Evolutionary conservation across 257 asterid species (phyloP), one percentile per base, ranked within the genome.

Genomic region (Fraxinus americana): DNA sequence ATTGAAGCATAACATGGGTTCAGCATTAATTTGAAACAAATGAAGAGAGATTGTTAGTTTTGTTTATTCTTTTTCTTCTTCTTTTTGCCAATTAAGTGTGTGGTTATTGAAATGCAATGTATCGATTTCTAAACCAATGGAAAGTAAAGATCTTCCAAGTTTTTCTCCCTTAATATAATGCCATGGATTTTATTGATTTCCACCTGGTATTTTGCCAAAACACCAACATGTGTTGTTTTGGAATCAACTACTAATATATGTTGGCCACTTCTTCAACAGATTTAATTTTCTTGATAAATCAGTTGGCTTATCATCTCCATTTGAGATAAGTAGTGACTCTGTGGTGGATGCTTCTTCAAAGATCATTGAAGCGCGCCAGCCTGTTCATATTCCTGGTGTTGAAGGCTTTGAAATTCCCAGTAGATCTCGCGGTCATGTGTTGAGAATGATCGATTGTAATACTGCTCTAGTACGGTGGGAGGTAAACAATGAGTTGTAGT

Each of bases 401-500:
- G 96, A 89, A 87, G 96, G 97, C 78, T 82, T 96, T 86, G 82
- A 85, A 61, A 90, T 96, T 81, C 99, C 99, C 77, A 80, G 88
- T 25, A 85, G 89, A 76, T 84, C 98, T 72, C 86, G 80, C 69
- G 99, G 99, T 81, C 96, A 84, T 82, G 87, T 96, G 82, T 77
- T 96, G 86, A 93, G 91, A 85, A 87, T 91, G 97, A 87, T 93
- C 25, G 85, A 90, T 77, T 77, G 81, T 52, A 77, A 88, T 79
- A 67, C 74, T 81, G 97, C 93, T 76, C 84, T 95, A 70, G 98
- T 96, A 63, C 91, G 96, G 68, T 93, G 99, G 99, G 97, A 96
- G 99, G 99, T 95, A 91, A 70, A 78, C 48, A 23, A 17, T 50
- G 13, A n/a, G 29, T 50, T 50, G 12, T 39, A 70, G 35, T 72